phyloP scores from a whole-genome alignment of 2,329 filamentous ascomycete species.

The Fusarium fracticaudum region DNA sequence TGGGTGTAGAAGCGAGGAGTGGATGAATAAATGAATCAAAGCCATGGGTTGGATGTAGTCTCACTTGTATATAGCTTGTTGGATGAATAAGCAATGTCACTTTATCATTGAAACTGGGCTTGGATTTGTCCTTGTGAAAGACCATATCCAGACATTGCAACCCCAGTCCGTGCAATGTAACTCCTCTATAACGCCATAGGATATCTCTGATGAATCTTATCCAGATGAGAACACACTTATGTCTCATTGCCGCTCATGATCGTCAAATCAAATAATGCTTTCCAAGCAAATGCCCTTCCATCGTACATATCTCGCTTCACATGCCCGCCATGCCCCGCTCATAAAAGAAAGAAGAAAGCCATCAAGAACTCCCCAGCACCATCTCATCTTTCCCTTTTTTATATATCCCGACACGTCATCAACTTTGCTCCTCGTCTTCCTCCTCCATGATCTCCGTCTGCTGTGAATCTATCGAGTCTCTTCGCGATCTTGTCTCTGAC shows the following conservation, averaged over 20 bases:
- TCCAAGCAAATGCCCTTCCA: not conserved
- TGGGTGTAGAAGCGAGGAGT: constrained; percentile 1
- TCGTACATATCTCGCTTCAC: constrained; percentile 8
- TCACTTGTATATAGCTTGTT: constrained; percentile 1
- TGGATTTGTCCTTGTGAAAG: not conserved
- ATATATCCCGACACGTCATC: not conserved
- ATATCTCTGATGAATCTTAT: constrained; percentile 25
- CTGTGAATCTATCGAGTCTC: constrained; percentile 30
- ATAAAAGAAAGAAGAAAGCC: constrained; percentile 7
- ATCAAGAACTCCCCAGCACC: constrained; percentile 25
- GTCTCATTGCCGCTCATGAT: constrained; percentile 14
- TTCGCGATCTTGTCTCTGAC: constrained; percentile 6
- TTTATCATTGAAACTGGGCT: not conserved
- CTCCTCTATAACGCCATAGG: constrained; percentile 24
- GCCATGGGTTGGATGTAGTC: not conserved
- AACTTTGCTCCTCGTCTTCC: constrained; percentile 5
- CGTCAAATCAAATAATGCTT: constrained; percentile 8
- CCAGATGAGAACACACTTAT: constrained; percentile 19
- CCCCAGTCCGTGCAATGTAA: not conserved
- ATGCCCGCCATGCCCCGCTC: constrained; percentile 3
- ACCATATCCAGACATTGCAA: constrained; percentile 37
- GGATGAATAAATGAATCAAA: not conserved
- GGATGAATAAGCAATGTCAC: constrained; percentile 5
- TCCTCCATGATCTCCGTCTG: constrained; percentile 23
- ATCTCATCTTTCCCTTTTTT: not conserved